Base-by-base conservation (phyloP, 1,139 yeast species). In the Geotrichum aggregatum region DNA sequence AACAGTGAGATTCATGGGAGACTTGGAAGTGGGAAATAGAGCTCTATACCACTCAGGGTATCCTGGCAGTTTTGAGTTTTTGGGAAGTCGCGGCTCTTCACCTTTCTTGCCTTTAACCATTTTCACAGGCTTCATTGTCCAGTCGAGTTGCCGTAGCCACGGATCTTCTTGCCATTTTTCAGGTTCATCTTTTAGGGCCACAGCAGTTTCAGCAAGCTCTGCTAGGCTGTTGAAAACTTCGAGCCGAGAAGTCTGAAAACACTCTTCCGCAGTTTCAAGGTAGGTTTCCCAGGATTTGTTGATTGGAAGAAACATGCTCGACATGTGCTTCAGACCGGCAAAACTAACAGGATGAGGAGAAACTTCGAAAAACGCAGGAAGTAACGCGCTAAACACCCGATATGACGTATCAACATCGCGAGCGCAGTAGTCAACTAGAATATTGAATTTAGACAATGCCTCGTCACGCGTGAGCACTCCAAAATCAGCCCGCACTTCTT, bases 331-430 rank as follows among this genome's bases (percentile, higher is more conserved):
- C 53, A 92, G 71, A 0, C 96, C 97, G 1, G 95, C 92, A 72
- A 92, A 86, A 22, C 95, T 87, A 1, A 91, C 96, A 0, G 98
- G 98, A 67, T 94, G 98, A 0, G 98, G 96, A 33, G 91, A 82
- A 50, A 81, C 78, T 30, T 71, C 63, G 39, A 79, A 69, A 63
- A 87, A 94, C 33, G 73, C 71, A 0, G 96, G 96, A 46, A 84
- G 78, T 0, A 89, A 77, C 55, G 79, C 80, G 53, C 77, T 73
- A 58, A 85, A 82, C 0, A 92, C 91, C 56, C 73, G 71, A 63
- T 76, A 85, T 0, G 98, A 92, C 0, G 84, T 83, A 2, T 71
- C 71, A 0, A 89, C 96, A 70, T 94, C 99, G 13, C 71, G 71
- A 1, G 96, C 89, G 75, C 98, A 94, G 71, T 94, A 94, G 43